Evolutionary conservation across 768 basidiomycete species (phyloP).

Genomic region (Asterophora parasitica): DNA sequence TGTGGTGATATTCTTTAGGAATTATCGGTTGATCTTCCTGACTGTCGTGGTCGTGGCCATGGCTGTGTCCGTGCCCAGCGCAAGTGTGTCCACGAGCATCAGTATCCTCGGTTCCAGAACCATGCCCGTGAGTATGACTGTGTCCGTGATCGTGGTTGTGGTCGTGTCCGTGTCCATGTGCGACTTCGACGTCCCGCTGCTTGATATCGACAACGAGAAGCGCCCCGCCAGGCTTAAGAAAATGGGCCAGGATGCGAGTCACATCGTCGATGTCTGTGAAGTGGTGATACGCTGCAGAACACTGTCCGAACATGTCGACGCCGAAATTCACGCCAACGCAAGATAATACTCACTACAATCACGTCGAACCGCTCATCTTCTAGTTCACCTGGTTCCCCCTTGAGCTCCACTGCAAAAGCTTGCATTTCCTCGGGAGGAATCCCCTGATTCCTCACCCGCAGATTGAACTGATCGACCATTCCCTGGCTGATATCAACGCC

Average conservation of each 20-base stretch:
- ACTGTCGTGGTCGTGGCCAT: too few species aligned
- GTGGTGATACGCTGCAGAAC: constrained; percentile 65
- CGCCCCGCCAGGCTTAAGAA: constrained; percentile 58
- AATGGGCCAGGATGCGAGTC: constrained; percentile 48
- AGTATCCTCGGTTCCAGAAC: too few species aligned
- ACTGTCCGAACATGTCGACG: constrained; percentile 33
- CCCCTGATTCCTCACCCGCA: constrained; percentile 52
- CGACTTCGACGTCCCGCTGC: constrained; percentile 9
- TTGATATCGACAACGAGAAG: constrained; percentile 54
- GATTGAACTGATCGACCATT: constrained; percentile 66
- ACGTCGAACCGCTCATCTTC: constrained; percentile 60
- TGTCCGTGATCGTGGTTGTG: not conserved
- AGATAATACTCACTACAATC: constrained; percentile 49
- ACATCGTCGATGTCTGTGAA: constrained; percentile 44
- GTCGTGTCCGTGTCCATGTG: constrained; percentile 1
- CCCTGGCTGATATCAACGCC: constrained; percentile 75
- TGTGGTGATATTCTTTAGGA: constrained; percentile 29
- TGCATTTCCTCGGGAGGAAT: constrained; percentile 62
- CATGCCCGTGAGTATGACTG: too few species aligned
- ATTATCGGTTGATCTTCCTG: constrained; percentile 18
- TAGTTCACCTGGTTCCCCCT: constrained; percentile 42
- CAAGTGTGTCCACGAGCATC: too few species aligned
- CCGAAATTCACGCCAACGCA: not conserved
- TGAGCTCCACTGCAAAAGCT: constrained; percentile 49
- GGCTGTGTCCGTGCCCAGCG: too few species aligned